phyloP scores from a whole-genome alignment of 2,329 filamentous ascomycete species.

The Epichloe uncinata region DNA sequence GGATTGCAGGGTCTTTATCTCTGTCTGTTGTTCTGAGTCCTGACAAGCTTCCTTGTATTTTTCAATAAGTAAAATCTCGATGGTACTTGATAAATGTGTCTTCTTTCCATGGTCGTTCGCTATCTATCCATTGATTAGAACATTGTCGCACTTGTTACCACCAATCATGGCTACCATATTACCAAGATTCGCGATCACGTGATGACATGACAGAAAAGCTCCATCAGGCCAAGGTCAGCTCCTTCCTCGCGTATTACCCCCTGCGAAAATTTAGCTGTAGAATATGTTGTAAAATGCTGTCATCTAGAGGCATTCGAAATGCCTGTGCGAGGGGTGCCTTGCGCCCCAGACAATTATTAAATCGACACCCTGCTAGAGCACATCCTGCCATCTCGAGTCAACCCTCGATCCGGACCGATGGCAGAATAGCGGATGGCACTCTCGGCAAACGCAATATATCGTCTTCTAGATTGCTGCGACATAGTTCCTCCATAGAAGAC shows the following conservation, averaged over 20 bases:
- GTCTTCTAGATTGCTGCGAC: conserved; percentile 12
- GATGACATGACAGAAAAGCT: conserved; percentile 16
- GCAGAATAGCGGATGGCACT: background rate
- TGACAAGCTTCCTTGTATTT: too few species aligned
- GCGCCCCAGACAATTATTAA: conserved; percentile 7
- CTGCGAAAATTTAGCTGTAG: conserved; percentile 5
- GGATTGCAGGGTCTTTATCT: too few species aligned
- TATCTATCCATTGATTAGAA: background rate
- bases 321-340: conserved; percentile 18
- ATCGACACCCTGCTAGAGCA: background rate
- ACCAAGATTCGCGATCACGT: conserved; percentile 15
- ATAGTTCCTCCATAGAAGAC: conserved; percentile 6
- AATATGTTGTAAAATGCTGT: conserved; percentile 18
- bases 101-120: too few species aligned
- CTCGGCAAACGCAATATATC: conserved; percentile 16
- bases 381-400: background rate
- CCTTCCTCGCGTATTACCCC: background rate
- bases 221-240: background rate
- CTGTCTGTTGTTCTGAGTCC: too few species aligned
- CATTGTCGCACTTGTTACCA: background rate
- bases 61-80: too few species aligned
- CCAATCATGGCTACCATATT: conserved; percentile 9
- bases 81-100: too few species aligned
- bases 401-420: background rate
- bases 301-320: conserved; percentile 20